Percentiles rank a stretch among this genome's conserved stretches.
Evolutionary conservation across 768 basidiomycete genomes (phyloP).

Genomic region (Podaxis sp.): DNA sequence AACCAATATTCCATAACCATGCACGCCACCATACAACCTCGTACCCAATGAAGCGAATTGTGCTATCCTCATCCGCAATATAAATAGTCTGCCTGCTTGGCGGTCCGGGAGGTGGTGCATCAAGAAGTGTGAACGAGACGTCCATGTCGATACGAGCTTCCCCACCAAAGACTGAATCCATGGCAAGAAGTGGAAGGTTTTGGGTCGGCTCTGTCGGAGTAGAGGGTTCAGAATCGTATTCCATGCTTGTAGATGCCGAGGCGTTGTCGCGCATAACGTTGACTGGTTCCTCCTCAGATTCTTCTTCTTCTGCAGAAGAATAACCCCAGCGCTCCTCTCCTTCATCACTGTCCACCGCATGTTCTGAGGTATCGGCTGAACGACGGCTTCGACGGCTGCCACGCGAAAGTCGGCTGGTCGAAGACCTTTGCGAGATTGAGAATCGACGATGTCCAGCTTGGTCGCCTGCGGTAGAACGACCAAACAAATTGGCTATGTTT

Average conservation of each 20-base stretch:
- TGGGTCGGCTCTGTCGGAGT: conserved; percentile 50
- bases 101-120: conserved; percentile 77
- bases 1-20: conserved; percentile 69
- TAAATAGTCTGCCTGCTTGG: conserved; percentile 86
- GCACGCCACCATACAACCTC: conserved; percentile 63
- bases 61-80: conserved; percentile 87
- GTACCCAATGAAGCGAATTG: conserved; percentile 85
- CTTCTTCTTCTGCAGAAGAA: conserved; percentile 79
- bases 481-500: conserved; percentile 69
- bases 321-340: conserved; percentile 89
- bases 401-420: conserved; percentile 48
- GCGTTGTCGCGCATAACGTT: conserved; percentile 37
- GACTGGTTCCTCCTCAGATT: conserved; percentile 40
- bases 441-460: conserved; percentile 42
- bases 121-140: conserved; percentile 54
- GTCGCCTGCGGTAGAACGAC: conserved; percentile 43
- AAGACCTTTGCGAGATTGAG: conserved; percentile 61
- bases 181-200: conserved; percentile 64
- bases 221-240: conserved; percentile 71
- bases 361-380: conserved; percentile 55
- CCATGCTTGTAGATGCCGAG: conserved; percentile 59
- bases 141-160: conserved; percentile 85
- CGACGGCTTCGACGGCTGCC: conserved; percentile 51
- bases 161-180: conserved; percentile 82
- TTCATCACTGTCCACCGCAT: conserved; percentile 53